Percentiles rank a stretch among this genome's conserved stretches.
Conservation (phyloP, 179 eudicot genomes). For the Monotropa hypopitys region DNA sequence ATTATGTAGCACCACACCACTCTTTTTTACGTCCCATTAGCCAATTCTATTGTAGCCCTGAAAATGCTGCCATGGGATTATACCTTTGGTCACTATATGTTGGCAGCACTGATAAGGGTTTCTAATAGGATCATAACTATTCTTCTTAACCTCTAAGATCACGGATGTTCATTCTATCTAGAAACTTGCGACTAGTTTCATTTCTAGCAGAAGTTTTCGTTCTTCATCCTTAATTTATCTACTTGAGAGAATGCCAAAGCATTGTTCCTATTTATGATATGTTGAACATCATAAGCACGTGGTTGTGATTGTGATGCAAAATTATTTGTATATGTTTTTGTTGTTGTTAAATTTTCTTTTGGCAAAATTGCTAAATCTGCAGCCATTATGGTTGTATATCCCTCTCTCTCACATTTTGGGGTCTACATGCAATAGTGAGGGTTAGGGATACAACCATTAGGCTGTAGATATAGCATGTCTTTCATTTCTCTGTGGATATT, state of each 20-base stretch:
- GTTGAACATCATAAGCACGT: not conserved
- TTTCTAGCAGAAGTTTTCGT: not conserved
- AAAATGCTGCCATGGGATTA: not conserved
- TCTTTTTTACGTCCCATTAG: not conserved
- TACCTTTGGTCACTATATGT: not conserved
- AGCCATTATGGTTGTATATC: not conserved
- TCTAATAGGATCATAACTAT: not conserved
- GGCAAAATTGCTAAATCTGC: not conserved
- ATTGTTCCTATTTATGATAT: not conserved
- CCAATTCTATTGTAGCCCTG: not conserved
- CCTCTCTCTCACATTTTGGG: not conserved
- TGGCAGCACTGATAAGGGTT: not conserved
- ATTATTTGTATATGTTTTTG: not conserved
- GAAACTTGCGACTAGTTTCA: not conserved
- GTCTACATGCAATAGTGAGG: not conserved
- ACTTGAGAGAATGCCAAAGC: not conserved
- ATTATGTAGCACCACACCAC: not conserved
- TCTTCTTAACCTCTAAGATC: not conserved
- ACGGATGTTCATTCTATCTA: not conserved
- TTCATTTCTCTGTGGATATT: not conserved
- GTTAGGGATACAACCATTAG: not conserved
- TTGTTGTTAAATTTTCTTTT: not conserved
- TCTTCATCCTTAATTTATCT: not conserved
- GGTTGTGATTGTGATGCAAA: not conserved
- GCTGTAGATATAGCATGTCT: slow-evolving; percentile 7